Base-by-base conservation (phyloP, 805 yeast genomes). In the Vanderwaltozyma yarrowii region DNA sequence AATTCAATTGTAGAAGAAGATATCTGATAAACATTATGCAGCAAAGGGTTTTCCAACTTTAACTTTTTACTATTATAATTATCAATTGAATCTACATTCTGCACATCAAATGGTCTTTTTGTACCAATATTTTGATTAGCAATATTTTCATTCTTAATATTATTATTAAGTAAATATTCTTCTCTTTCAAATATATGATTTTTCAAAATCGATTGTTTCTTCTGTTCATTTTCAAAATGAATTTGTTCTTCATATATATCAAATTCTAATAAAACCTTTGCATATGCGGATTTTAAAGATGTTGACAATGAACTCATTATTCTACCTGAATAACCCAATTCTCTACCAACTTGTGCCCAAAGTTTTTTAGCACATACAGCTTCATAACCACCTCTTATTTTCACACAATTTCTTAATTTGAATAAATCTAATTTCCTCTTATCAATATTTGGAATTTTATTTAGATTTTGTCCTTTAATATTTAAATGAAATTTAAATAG, bases 321-420 rank as follows among this genome's bases (percentile, higher is more conserved):
- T 46, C 76, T 71, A 2, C 85, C 86, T 24, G 75, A 70, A 53
- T 78, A 81, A 0, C 94, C 94, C 35, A 85, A 61, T 48, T 83
- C 94, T 38, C 87, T 66, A 12, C 89, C 89, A 9, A 85, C 71
- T 51, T 81, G 86, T 1, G 86, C 86, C 95, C 95, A 85, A 33
- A 74, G 64, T 50, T 81, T 80, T 39, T 70, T 71, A 39, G 69
- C 58, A 33, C 80, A 72, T n/a, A 84, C 87, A 10, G 60, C 66
- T 10, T 67, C 65, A 52, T 67, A 77, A 0, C 94, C 94, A 15
- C 92, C 92, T 42, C 80, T 64, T 14, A 71, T 52, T 15, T 69
- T 62, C 2, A 84, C 92, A 12, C 74, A 66, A 28, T 70, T 62
- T 46, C 73, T 69, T 29, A 83, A 58, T 30, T 73, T 65, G 55